These are phyloP conservation scores for Meyerozyma sp. DNA, from an alignment of 1,139 yeast genomes.

Conservation along the genomic window DNA sequence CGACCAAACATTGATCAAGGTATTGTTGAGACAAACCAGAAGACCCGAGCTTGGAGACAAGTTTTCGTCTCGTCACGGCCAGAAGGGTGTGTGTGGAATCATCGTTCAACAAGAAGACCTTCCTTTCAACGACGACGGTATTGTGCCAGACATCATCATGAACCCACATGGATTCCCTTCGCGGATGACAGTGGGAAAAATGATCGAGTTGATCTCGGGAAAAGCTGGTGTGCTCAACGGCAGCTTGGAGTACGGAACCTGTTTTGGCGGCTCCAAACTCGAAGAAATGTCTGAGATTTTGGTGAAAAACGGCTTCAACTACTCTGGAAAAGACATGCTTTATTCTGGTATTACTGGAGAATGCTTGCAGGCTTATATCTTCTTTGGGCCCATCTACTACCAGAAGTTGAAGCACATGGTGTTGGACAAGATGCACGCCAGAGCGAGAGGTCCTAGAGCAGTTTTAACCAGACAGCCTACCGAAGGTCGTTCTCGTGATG, in stretches of 20 bases:
- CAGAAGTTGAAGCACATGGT: constrained; percentile 99
- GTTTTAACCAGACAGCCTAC: constrained; percentile 98
- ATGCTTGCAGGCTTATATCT: constrained; percentile 92
- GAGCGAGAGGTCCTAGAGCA: constrained; percentile 99
- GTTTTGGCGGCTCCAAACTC: constrained; percentile 94
- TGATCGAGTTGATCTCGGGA: constrained; percentile 94
- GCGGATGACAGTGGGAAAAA: constrained; percentile 99
- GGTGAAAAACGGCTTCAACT: constrained; percentile 87
- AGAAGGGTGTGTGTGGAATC: constrained; percentile 98
- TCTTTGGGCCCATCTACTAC: constrained; percentile 97
- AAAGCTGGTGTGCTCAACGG: constrained; percentile 97
- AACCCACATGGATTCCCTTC: constrained; percentile 99
- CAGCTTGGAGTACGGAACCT: constrained; percentile 88
- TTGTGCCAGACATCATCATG: constrained; percentile 93
- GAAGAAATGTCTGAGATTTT: constrained; percentile 94
- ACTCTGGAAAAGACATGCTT: constrained; percentile 96
- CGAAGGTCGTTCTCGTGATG: constrained; percentile 98
- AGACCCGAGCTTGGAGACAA: constrained; percentile 98
- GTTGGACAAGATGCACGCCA: constrained; percentile 97
- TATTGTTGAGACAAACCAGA: constrained; percentile 87
- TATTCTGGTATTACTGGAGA: constrained; percentile 99
- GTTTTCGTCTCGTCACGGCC: constrained; percentile 88
- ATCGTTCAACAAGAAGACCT: constrained; percentile 94
- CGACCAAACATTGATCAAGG: constrained; percentile 92
- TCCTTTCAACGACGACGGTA: constrained; percentile 90